Evolutionary conservation across 306 rosid genomes (phyloP).

Genomic region (Glycine tomentella): DNA sequence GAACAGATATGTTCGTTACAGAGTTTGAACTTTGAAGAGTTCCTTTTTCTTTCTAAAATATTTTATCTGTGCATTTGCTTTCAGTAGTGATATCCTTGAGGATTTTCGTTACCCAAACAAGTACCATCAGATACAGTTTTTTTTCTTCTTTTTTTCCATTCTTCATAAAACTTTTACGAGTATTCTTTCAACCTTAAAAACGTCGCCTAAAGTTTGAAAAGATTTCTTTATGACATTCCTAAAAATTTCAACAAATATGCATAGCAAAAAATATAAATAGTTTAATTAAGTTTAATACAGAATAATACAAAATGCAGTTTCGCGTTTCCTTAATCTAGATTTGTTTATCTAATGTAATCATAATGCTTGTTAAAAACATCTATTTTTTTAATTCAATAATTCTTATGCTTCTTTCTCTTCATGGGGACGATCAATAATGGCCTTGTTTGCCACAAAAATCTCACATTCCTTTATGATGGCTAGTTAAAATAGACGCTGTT

Average conservation of each 20-base stretch:
- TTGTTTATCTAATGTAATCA: neutral
- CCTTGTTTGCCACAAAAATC: neutral
- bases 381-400: neutral
- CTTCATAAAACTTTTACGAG: neutral
- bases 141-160: neutral
- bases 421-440: too few relatives aligned
- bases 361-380: neutral
- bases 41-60: too few relatives aligned
- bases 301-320: neutral
- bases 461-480: neutral
- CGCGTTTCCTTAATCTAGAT: neutral
- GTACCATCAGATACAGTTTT: too few relatives aligned
- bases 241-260: neutral
- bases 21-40: too few relatives aligned
- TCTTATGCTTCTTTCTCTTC: neutral
- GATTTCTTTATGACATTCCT: neutral
- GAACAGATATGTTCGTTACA: too few relatives aligned
- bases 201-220: neutral
- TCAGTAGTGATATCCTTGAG: too few relatives aligned
- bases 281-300: neutral
- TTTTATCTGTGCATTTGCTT: too few relatives aligned
- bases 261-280: neutral
- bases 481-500: neutral
- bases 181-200: neutral
- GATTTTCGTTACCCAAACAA: too few relatives aligned